Evolutionary conservation across 495 filamentous ascomycete genomes (phyloP).

Genomic region (Acidomyces sp.): DNA sequence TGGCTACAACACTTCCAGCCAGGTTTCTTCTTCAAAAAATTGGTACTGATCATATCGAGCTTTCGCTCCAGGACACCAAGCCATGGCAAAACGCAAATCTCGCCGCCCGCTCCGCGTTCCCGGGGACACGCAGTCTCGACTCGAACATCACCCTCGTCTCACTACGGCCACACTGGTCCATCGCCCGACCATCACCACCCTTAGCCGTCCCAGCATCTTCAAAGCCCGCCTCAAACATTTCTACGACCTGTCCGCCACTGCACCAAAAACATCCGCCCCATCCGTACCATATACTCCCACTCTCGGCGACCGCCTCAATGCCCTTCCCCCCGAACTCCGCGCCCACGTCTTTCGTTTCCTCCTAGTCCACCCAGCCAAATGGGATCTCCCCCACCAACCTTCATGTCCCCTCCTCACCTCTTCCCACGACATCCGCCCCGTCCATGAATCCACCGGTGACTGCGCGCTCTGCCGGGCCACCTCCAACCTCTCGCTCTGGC

Average conservation of each 20-base stretch:
- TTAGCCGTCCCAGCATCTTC: conserved; percentile 1
- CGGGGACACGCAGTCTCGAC: no score
- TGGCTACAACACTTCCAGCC: no score
- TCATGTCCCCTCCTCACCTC: not conserved
- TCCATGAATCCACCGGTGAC: not conserved
- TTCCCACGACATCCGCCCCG: not conserved
- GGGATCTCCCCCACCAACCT: not conserved
- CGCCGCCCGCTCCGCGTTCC: not conserved
- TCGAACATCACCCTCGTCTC: no score
- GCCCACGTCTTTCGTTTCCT: conserved; percentile 9
- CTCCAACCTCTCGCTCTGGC: not conserved
- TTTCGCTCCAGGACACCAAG: not conserved
- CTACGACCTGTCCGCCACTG: not conserved
- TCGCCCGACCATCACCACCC: no score
- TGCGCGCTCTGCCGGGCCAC: not conserved
- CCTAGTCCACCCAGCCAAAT: conserved; percentile 5
- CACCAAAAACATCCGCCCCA: not conserved
- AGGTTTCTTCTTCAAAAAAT: no score
- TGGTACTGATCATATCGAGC: no score
- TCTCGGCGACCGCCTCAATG: conserved; percentile 10
- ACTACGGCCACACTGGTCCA: no score
- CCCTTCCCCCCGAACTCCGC: conserved; percentile 10
- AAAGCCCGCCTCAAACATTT: not conserved
- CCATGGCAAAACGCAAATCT: not conserved
- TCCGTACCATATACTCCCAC: no score